phyloP scores from a whole-genome alignment of 2,329 filamentous ascomycete genomes.

The Lachnellula occidentalis region DNA sequence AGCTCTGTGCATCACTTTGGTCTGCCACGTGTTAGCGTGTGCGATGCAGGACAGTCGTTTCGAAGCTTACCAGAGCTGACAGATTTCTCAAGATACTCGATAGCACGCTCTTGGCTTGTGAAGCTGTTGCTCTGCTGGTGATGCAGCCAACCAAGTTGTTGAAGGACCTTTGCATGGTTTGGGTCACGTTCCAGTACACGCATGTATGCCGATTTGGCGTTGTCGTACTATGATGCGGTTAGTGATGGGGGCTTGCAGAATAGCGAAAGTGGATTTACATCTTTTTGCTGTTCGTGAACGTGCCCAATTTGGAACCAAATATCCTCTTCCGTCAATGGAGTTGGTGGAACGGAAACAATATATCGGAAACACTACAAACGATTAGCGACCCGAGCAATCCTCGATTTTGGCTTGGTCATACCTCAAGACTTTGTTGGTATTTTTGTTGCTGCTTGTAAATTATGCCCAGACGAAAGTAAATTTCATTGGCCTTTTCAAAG shows the following conservation, averaged over 20 bases:
- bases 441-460: conserved; percentile 99
- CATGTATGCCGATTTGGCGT: conserved; percentile 85
- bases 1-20: conserved; percentile 92
- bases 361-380: conserved; percentile 84
- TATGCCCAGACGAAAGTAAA: conserved; percentile 97
- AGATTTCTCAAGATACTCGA: conserved; percentile 95
- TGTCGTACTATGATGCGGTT: conserved; percentile 65
- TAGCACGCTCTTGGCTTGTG: conserved; percentile 88
- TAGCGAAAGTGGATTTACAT: conserved; percentile 57
- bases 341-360: conserved; percentile 87
- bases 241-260: conserved; percentile 18
- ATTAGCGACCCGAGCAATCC: conserved; percentile 13
- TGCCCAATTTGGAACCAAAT: conserved; percentile 99
- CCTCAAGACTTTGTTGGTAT: conserved; percentile 85
- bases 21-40: conserved; percentile 50
- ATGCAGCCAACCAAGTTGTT: conserved; percentile 96
- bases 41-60: conserved; percentile 19
- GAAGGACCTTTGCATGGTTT: conserved; percentile 94
- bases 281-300: conserved; percentile 97
- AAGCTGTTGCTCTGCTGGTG: conserved; percentile 93
- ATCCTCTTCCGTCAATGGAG: conserved; percentile 90
- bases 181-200: conserved; percentile 91
- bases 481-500: conserved; percentile 98
- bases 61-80: conserved; percentile 72
- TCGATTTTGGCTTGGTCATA: conserved; percentile 38